These are phyloP conservation scores for Botrytis medusae DNA, from an alignment of 2,329 filamentous ascomycete species.

Conservation along the genomic window DNA sequence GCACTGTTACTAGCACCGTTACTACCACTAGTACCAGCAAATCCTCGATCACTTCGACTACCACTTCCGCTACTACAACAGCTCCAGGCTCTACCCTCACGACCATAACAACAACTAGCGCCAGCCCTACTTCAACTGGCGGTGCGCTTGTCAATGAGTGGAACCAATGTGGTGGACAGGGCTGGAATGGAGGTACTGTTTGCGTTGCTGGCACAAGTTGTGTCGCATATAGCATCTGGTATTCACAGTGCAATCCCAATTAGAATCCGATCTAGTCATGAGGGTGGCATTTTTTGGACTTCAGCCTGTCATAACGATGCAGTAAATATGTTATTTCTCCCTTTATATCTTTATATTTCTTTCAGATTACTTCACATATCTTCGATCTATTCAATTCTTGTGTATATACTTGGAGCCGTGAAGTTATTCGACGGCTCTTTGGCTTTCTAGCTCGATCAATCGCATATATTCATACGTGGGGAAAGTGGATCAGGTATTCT, in stretches of 20 bases:
- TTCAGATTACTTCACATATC: neutral
- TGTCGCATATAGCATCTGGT: constrained; percentile 27
- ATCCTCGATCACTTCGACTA: too few species aligned
- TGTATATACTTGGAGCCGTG: neutral
- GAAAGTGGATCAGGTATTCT: neutral
- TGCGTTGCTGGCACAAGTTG: constrained; percentile 29
- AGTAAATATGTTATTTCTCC: neutral
- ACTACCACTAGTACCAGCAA: constrained; percentile 31
- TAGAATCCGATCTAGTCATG: neutral
- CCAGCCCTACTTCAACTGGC: constrained; percentile 22
- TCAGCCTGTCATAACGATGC: neutral
- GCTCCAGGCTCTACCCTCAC: constrained; percentile 28
- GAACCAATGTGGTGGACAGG: constrained; percentile 31
- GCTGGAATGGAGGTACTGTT: constrained; percentile 28
- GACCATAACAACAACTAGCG: constrained; percentile 30
- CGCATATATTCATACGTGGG: neutral
- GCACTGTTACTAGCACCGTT: constrained; percentile 28
- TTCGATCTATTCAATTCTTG: neutral
- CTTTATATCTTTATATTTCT: neutral
- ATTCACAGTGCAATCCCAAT: constrained; percentile 28
- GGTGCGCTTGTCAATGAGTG: constrained; percentile 21
- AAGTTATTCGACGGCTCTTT: neutral
- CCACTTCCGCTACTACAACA: neutral
- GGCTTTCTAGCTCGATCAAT: too few species aligned
- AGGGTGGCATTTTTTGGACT: accelerated